phyloP scores from a whole-genome alignment of 805 yeast genomes.

The Limtongia smithiae region DNA sequence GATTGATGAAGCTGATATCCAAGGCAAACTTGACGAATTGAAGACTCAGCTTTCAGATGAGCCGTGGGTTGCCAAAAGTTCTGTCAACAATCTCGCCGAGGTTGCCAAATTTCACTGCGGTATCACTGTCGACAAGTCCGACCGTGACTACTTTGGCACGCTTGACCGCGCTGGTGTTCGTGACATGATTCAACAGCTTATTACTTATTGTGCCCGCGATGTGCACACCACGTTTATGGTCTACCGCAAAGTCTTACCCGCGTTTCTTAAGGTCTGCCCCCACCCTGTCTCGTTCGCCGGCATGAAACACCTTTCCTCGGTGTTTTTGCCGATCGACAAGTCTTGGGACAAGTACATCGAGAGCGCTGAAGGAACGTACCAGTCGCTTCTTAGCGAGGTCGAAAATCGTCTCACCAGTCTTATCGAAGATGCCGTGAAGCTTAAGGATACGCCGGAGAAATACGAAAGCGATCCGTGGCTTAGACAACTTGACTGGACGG shows the following conservation, averaged over 20 bases:
- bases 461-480: conserved; percentile 79
- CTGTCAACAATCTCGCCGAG: conserved; percentile 73
- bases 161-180: conserved; percentile 52
- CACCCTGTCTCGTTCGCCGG: conserved; percentile 96
- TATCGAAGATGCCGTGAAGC: conserved; percentile 55
- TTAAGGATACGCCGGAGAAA: conserved; percentile 39
- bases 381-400: conserved; percentile 54
- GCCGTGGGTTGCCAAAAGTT: conserved; percentile 80
- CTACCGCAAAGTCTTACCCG: conserved; percentile 64
- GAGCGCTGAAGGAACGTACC: conserved; percentile 64
- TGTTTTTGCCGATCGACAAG: conserved; percentile 72
- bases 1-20: conserved; percentile 13
- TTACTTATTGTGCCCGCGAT: conserved; percentile 82
- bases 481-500: conserved; percentile 82
- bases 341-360: conserved; percentile 71
- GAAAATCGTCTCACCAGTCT: conserved; percentile 55
- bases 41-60: conserved; percentile 32
- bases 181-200: conserved; percentile 55
- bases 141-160: conserved; percentile 61
- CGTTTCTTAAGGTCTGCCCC: conserved; percentile 65
- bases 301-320: conserved; percentile 63
- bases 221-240: conserved; percentile 72
- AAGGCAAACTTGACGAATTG: not conserved
- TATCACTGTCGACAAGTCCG: conserved; percentile 59
- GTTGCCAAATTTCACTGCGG: conserved; percentile 79